Evolutionary conservation across 176 grass and related monocot species (phyloP), one percentile per base, ranked within the genome.

Genomic region (Chloris gayana): DNA sequence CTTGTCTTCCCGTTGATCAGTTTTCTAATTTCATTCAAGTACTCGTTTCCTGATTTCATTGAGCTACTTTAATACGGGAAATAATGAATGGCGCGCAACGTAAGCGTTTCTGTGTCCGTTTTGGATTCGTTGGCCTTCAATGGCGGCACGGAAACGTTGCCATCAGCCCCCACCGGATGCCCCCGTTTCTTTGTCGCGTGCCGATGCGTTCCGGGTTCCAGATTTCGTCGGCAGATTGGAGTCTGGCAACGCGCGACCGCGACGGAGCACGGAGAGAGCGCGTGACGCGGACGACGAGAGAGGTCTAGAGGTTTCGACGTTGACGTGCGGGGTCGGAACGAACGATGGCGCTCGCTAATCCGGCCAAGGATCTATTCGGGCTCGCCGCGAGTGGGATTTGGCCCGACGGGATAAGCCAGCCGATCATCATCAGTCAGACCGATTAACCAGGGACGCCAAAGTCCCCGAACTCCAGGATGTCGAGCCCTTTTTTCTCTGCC

Each of bases 241-340:
- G 62, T 59, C 4, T 15, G 47, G 15, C 47, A 50, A 17, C 25
- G 69, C 67, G 57, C 66, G 26, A 31, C 2, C 15, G 14, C 47
- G 2, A 18, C 59, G 45, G 8, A 8, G 11, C 35, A 42, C 46
- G n/a, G 54, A 9, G n/a, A 12, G 54, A 8, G 45, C 10, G 44
- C 35, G 1, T 88, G 81, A 69, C 75, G 50, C 35, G 60, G 81
- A 50, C 69, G 86, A 69, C 62, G 9, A 1, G 80, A 74, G 80
- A 67, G 0, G 1, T 75, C 86, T 1, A 79, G 69, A 79, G 38
- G 22, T 21, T 4, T 74, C 51, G 81, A 84, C 24, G 69, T 80
- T 74, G 81, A 88, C 75, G 75, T 60, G 81, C 32, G 75, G 86
- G 86, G 31, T 12, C 63, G 17, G 32, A 17, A 0, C 1, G 0